A percentile compares a stretch with the other conserved stretches of the same genome.
These are phyloP conservation scores for Blastomyces percursus DNA, from an alignment of 2,329 filamentous ascomycete species.

Conservation along the genomic window DNA sequence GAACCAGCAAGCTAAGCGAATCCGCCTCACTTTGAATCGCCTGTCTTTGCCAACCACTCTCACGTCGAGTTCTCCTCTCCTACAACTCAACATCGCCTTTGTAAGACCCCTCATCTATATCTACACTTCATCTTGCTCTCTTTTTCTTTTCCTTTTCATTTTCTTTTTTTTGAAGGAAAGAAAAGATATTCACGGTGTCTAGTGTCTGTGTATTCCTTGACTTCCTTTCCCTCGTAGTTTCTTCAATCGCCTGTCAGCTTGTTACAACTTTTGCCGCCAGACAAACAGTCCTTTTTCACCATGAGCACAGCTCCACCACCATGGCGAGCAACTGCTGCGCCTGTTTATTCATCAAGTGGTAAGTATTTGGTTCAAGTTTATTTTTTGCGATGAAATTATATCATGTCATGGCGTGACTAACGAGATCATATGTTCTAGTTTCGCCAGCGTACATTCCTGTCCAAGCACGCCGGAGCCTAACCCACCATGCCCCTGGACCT, in stretches of 20 bases:
- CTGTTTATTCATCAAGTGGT: constrained; percentile 26
- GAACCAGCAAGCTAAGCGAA: constrained; percentile 15
- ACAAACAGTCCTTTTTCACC: constrained; percentile 9
- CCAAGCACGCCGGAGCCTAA: constrained; percentile 51
- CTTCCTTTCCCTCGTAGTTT: not conserved
- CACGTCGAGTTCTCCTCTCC: not conserved
- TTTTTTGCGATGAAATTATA: not conserved
- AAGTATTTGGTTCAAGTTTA: constrained; percentile 11
- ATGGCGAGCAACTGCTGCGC: constrained; percentile 27
- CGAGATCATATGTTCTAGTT: constrained; percentile 16
- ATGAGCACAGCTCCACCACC: constrained; percentile 33
- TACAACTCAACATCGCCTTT: not conserved
- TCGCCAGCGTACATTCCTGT: constrained; percentile 51
- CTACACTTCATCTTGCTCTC: not conserved
- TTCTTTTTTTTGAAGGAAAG: not conserved
- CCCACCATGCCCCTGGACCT: constrained; percentile 27
- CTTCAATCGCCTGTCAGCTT: not conserved
- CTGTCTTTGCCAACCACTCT: not conserved
- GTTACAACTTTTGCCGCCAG: not conserved
- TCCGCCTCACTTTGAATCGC: constrained; percentile 7
- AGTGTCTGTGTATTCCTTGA: not conserved
- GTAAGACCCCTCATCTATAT: not conserved
- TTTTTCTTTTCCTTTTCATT: not conserved
- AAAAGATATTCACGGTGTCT: not conserved
- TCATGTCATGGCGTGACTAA: not conserved